These are phyloP conservation scores for Dichotomopilus funicola DNA, from an alignment of 2,329 filamentous ascomycete species.

Conservation along the genomic window DNA sequence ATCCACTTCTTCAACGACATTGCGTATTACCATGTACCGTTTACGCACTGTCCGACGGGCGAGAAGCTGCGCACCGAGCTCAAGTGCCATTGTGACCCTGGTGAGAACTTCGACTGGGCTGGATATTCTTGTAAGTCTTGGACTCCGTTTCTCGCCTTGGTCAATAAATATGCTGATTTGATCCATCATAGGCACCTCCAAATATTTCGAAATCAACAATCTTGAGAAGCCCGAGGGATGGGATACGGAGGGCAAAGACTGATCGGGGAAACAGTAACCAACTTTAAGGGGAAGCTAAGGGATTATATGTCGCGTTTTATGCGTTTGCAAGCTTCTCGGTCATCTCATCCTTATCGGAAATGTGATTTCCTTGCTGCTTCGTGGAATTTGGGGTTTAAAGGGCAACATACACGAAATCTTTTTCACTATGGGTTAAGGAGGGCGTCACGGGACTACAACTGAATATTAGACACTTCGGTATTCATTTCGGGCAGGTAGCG, in stretches of 20 bases:
- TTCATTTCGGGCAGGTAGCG: not conserved
- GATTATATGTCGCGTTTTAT: not conserved
- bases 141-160: not conserved
- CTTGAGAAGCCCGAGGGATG: slow-evolving; percentile 80
- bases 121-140: slow-evolving; percentile 80
- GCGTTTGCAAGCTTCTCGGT: not conserved
- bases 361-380: not conserved
- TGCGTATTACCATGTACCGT: slow-evolving; percentile 94
- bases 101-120: slow-evolving; percentile 99
- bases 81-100: slow-evolving; percentile 90
- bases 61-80: slow-evolving; percentile 77
- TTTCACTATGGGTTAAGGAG: not conserved
- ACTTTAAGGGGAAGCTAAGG: not conserved
- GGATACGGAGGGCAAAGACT: slow-evolving; percentile 53
- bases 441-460: slow-evolving; percentile 4
- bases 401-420: not conserved
- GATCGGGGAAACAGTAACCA: not conserved
- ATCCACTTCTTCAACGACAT: slow-evolving; percentile 99
- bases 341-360: slow-evolving; percentile 10
- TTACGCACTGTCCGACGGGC: slow-evolving; percentile 92
- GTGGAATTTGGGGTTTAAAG: not conserved
- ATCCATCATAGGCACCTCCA: slow-evolving; percentile 60
- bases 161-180: not conserved
- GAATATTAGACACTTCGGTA: not conserved
- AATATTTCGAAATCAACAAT: slow-evolving; percentile 78